Evolutionary conservation across 1,284 basidiomycete species (phyloP).

Genomic region (Ustilago loliicola): DNA sequence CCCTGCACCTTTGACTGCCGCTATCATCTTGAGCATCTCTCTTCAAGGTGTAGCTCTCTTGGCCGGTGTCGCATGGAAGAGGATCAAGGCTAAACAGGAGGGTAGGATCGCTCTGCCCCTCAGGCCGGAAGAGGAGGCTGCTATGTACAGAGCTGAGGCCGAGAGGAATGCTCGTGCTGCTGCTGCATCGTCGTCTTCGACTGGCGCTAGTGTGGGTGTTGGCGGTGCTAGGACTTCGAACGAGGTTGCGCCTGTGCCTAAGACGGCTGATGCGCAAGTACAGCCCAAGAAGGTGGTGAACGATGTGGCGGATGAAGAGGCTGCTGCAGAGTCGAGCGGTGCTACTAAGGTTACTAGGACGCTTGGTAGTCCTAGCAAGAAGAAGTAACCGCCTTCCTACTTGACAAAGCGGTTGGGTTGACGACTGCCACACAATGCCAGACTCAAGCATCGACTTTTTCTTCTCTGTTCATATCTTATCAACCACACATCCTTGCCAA

Average conservation of each 20-base stretch:
- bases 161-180: conserved; percentile 35
- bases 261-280: conserved; percentile 4
- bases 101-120: conserved; percentile 55
- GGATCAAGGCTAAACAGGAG: conserved; percentile 53
- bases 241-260: background rate
- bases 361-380: conserved; percentile 38
- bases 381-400: conserved; percentile 18
- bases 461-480: conserved; percentile 3
- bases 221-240: background rate
- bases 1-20: conserved; percentile 56
- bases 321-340: conserved; percentile 42
- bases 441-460: background rate
- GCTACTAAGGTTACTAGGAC: conserved; percentile 50
- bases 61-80: conserved; percentile 56
- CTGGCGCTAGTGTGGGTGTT: background rate
- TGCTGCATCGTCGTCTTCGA: conserved; percentile 12
- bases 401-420: too few relatives aligned
- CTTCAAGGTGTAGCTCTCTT: conserved; percentile 51
- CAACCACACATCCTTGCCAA: background rate
- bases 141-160: conserved; percentile 38
- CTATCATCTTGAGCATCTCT: conserved; percentile 55
- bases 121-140: conserved; percentile 52
- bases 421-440: background rate
- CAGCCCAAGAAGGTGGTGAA: conserved; percentile 11
- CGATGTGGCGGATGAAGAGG: conserved; percentile 41